phyloP scores from a whole-genome alignment of 345 rosid species.

The Eucalyptus dawsonii region DNA sequence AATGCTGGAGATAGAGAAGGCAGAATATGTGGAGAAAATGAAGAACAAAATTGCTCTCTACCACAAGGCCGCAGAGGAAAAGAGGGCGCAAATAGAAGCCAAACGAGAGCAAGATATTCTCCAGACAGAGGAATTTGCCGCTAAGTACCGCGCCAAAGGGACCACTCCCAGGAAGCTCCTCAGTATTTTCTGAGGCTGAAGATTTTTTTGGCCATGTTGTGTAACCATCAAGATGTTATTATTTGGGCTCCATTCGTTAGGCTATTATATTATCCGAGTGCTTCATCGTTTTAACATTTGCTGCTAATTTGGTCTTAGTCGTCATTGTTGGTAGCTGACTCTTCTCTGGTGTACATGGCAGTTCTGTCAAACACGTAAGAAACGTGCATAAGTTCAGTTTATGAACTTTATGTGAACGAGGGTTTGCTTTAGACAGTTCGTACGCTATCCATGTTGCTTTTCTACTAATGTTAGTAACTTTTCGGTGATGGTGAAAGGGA shows the following conservation, averaged over 20 bases:
- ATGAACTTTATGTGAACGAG: neutral
- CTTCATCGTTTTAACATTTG: neutral
- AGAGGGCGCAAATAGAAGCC: conserved; percentile 66
- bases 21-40: conserved; percentile 66
- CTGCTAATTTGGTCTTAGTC: neutral
- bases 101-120: conserved; percentile 71
- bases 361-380: neutral
- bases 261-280: neutral
- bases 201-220: neutral
- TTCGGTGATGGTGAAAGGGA: neutral
- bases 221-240: neutral
- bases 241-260: conserved; percentile 3
- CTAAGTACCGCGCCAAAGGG: conserved; percentile 73
- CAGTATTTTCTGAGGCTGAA: conserved; percentile 24
- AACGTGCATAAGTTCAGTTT: neutral
- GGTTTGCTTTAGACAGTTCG: neutral
- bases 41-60: conserved; percentile 65
- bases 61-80: conserved; percentile 82
- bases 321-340: neutral
- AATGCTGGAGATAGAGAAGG: conserved; percentile 64
- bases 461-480: neutral
- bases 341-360: neutral
- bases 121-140: conserved; percentile 76
- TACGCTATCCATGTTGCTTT: neutral
- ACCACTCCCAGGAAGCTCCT: conserved; percentile 57